These are phyloP conservation scores for Heimioporus sp. DNA, from an alignment of 768 basidiomycete species.

Conservation along the genomic window DNA sequence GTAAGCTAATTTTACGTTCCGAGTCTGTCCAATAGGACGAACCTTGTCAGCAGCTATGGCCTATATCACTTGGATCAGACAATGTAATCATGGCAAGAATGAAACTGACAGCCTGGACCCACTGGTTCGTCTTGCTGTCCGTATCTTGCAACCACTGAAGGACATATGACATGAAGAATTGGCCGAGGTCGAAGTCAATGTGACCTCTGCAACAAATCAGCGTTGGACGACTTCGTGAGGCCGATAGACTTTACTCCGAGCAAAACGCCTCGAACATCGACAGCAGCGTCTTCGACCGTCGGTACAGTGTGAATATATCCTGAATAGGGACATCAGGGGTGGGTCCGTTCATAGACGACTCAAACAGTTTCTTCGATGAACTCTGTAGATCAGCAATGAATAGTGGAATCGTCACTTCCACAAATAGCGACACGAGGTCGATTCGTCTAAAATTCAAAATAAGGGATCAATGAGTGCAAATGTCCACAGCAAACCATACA, in stretches of 20 bases:
- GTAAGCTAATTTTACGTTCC: conserved; percentile 1
- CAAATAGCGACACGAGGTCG: conserved; percentile 72
- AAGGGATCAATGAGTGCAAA: not conserved
- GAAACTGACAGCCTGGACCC: conserved; percentile 84
- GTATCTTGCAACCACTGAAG: conserved; percentile 87
- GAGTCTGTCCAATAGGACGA: conserved; percentile 5
- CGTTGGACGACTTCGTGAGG: not conserved
- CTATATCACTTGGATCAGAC: conserved; percentile 33
- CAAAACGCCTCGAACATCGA: conserved; percentile 84
- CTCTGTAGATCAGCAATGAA: conserved; percentile 64
- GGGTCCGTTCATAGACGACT: conserved; percentile 83
- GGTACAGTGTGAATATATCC: conserved; percentile 86
- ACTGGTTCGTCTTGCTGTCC: conserved; percentile 85
- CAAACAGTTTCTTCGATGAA: conserved; percentile 71
- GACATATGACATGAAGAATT: conserved; percentile 87
- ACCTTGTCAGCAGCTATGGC: conserved; percentile 86
- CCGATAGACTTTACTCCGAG: conserved; percentile 54
- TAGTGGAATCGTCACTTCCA: conserved; percentile 66
- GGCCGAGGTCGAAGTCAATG: conserved; percentile 64
- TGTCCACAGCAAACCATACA: conserved; percentile 15
- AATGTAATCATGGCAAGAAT: not conserved
- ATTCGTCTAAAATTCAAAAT: conserved; percentile 46
- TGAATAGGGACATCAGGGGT: conserved; percentile 87
- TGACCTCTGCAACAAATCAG: conserved; percentile 41
- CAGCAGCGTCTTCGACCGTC: conserved; percentile 68